phyloP scores from a whole-genome alignment of 768 basidiomycete genomes.

The Lyophyllum atratum region DNA sequence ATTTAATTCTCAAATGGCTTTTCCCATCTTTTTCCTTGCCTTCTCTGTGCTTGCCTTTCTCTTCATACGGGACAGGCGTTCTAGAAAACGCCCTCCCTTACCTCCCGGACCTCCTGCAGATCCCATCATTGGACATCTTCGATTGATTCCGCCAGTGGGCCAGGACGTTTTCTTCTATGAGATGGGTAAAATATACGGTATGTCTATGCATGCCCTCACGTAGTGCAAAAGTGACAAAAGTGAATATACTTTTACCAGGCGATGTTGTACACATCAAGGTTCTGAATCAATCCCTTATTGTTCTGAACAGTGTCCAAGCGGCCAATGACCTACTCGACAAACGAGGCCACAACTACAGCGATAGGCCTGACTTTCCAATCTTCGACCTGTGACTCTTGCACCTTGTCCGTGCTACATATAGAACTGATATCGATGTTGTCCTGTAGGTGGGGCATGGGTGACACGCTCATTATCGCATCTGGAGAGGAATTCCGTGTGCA shows the following conservation, averaged over 20 bases:
- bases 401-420: not conserved
- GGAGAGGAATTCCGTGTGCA: constrained; percentile 23
- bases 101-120: constrained; percentile 39
- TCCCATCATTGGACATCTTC: constrained; percentile 36
- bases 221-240: not conserved
- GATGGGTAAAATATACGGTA: constrained; percentile 35
- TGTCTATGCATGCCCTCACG: not conserved
- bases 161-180: constrained; percentile 28
- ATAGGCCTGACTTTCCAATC: constrained; percentile 17
- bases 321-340: constrained; percentile 27
- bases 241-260: constrained; percentile 15
- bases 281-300: constrained; percentile 23
- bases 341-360: constrained; percentile 24
- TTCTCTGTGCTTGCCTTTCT: not conserved
- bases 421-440: not conserved
- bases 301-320: constrained; percentile 24
- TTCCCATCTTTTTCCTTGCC: no score
- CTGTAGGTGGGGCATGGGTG: not conserved
- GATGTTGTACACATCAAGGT: constrained; percentile 21
- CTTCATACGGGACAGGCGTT: not conserved
- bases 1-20: no score
- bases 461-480: constrained; percentile 13
- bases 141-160: constrained; percentile 29
- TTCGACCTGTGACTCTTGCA: not conserved
- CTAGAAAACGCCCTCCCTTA: not conserved